A percentile compares a stretch with the other conserved stretches of the same genome.
These are phyloP conservation scores for Naganishia onofrii DNA, from an alignment of 768 basidiomycete species.

Conservation along the genomic window DNA sequence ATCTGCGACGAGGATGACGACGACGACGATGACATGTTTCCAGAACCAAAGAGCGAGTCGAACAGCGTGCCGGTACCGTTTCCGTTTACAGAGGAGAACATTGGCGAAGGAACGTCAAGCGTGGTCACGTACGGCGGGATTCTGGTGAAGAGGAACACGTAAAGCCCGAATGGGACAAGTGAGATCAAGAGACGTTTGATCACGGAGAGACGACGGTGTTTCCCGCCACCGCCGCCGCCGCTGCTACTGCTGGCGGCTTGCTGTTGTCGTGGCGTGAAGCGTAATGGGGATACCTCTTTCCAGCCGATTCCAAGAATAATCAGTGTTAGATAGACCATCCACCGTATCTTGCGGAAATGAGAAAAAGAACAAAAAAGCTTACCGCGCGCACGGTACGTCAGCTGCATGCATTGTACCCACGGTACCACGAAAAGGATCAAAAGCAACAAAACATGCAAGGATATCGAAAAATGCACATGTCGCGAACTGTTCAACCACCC, in stretches of 20 bases:
- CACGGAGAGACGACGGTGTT: constrained; percentile 36
- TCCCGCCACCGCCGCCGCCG: too few relatives aligned
- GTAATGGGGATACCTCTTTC: not conserved
- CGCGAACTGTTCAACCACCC: constrained; percentile 33
- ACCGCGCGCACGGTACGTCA: constrained; percentile 49
- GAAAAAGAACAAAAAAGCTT: not conserved
- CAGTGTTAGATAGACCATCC: too few relatives aligned
- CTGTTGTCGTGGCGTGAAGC: not conserved
- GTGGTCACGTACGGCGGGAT: constrained; percentile 51
- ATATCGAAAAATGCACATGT: constrained; percentile 47
- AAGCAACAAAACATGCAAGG: constrained; percentile 45
- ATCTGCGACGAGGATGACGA: not conserved
- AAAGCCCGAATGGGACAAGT: constrained; percentile 48
- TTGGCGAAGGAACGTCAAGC: constrained; percentile 26
- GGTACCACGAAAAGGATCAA: constrained; percentile 48
- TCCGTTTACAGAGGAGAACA: not conserved
- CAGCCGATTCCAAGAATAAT: too few relatives aligned
- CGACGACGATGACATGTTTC: constrained; percentile 1
- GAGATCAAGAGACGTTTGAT: constrained; percentile 43
- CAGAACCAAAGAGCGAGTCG: constrained; percentile 3
- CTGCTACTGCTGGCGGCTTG: too few relatives aligned
- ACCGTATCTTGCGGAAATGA: too few relatives aligned
- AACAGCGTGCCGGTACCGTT: not conserved
- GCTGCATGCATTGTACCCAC: constrained; percentile 46
- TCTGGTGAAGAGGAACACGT: constrained; percentile 49